These are phyloP conservation scores for Plasmodium coatneyi DNA, from an alignment of 169 alveolate genomes.

Conservation along the genomic window DNA sequence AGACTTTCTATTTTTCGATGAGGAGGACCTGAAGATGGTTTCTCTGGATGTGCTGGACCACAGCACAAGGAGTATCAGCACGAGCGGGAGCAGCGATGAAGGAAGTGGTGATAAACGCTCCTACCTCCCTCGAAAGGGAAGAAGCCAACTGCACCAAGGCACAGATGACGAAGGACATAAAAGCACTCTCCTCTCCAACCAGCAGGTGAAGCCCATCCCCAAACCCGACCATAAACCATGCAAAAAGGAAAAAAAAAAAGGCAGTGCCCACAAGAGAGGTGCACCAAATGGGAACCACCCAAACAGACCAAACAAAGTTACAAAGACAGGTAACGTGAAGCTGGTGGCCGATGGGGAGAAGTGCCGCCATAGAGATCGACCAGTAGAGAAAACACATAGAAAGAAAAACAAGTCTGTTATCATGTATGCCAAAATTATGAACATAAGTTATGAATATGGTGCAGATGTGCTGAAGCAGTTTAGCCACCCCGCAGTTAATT, in stretches of 20 bases:
- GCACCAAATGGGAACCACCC: not conserved
- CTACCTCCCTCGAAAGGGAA: not conserved
- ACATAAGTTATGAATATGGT: slow-evolving; percentile 13
- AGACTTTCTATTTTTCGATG: slow-evolving; percentile 14
- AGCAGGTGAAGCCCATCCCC: not conserved
- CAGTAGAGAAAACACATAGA: not conserved
- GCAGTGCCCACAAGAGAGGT: not conserved
- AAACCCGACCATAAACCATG: not conserved
- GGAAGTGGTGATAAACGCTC: not conserved
- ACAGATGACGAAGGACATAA: not conserved
- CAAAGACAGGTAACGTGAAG: not conserved
- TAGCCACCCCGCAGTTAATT: slow-evolving; percentile 27
- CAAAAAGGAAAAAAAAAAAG: not conserved
- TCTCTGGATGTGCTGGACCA: slow-evolving; percentile 11
- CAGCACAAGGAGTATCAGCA: not conserved
- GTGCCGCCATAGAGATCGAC: not conserved
- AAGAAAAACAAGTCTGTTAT: not conserved
- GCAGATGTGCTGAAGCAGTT: slow-evolving; percentile 20
- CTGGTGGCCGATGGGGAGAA: not conserved
- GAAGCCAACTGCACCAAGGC: not conserved
- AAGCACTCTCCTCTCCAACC: not conserved
- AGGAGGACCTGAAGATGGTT: not conserved
- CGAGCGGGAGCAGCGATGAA: not conserved
- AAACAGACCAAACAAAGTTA: not conserved
- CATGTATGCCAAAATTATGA: slow-evolving; percentile 27